Base-by-base conservation (phyloP, 345 rosid genomes). In the Camelina laxa region DNA sequence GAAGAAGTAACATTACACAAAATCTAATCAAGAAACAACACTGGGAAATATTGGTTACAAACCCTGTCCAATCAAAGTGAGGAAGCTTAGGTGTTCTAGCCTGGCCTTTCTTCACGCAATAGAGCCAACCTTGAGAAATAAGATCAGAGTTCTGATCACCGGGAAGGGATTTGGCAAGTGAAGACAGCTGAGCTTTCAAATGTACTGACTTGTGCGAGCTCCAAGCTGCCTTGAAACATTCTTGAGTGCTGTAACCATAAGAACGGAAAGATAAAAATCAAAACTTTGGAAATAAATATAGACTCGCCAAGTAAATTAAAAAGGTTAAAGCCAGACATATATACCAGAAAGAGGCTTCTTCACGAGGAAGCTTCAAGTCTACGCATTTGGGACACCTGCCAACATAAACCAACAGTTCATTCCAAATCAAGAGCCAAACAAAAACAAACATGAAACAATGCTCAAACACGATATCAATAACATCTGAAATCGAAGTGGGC, bases 21-120 rank as follows among this genome's bases (percentile, higher is more conserved):
- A 14, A 27, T 36, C 10, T 30, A 31, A 9, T 55, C 17, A 55
- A 31, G 36, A 41, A 35, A 17, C 24, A 35, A 59, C 14, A 67
- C 0, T 10, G 13, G 6, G 42, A 60, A n/a, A 9, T 35, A 4
- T 7, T 6, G 65, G 21, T 67, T 12, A 85, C 77, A 33, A 87
- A 93, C 98, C 98, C 98, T 0, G 97, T 90, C 98, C 97, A 94
- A 72, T 86, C 89, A 83, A 91, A 94, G 68, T 86, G 82, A 9
- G 98, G 98, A 80, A 83, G 80, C 82, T 86, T 87, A 19, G 86
- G 73, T 22, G 84, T 78, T 82, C 91, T 85, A 76, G 65, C 59
- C 81, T 84, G 86, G 21, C 99, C 99, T 85, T 77, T 88, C 87
- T 70, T 89, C 80, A 85, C 50, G 79, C 96, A 90, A 68, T 89